These are phyloP conservation scores for Podospora conica DNA, from an alignment of 495 filamentous ascomycete species.

Conservation along the genomic window DNA sequence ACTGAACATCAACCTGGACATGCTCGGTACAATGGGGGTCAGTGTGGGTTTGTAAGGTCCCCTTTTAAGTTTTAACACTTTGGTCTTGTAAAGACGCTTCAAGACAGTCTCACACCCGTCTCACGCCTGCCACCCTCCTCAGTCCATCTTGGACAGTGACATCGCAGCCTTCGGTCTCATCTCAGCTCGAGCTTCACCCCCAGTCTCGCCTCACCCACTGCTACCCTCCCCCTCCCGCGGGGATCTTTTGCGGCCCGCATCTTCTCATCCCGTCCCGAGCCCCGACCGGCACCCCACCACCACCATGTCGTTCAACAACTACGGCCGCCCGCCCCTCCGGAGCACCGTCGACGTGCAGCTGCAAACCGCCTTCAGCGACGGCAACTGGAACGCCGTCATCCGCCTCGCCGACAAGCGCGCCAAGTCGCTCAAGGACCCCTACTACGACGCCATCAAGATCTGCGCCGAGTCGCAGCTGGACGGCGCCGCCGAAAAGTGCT, in stretches of 20 bases:
- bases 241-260: background rate
- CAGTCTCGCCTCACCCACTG: background rate
- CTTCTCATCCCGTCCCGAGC: background rate
- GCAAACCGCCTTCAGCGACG: conserved; percentile 35
- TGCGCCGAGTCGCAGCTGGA: conserved; percentile 41
- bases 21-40: background rate
- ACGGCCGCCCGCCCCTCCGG: conserved; percentile 30
- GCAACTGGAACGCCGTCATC: conserved; percentile 38
- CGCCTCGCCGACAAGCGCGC: conserved; percentile 39
- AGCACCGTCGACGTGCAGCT: conserved; percentile 34
- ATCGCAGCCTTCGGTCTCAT: background rate
- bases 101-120: background rate
- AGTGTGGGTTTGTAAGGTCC: too few species aligned
- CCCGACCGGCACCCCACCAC: background rate
- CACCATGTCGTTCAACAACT: conserved; percentile 24
- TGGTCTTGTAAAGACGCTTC: background rate
- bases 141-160: background rate
- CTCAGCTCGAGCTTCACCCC: background rate
- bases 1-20: background rate
- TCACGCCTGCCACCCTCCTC: background rate
- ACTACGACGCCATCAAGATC: conserved; percentile 42
- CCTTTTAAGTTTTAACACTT: too few species aligned
- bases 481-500: conserved; percentile 29
- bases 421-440: conserved; percentile 38
- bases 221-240: background rate